A percentile compares a stretch with the other conserved stretches of the same genome.
Evolutionary conservation across 1,139 yeast genomes (phyloP).

Genomic region (Yamadazyma sp.): DNA sequence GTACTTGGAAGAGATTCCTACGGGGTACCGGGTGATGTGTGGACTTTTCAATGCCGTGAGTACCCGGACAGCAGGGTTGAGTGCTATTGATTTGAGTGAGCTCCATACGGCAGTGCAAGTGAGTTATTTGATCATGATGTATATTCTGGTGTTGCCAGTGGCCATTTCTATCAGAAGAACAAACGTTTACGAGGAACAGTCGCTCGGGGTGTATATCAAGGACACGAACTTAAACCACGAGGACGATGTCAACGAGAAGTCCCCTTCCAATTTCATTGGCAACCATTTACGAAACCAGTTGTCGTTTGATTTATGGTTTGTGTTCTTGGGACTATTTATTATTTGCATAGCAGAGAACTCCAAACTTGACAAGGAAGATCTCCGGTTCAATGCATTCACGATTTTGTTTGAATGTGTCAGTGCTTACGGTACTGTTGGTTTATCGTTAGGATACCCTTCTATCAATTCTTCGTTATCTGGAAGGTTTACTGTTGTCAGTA

Average conservation of each 20-base stretch:
- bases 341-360: conserved; percentile 83
- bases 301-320: conserved; percentile 93
- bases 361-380: conserved; percentile 46
- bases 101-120: conserved; percentile 92
- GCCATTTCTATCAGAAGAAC: conserved; percentile 96
- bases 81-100: conserved; percentile 63
- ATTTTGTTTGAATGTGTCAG: conserved; percentile 85
- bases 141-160: conserved; percentile 90
- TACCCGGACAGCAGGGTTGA: conserved; percentile 92
- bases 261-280: conserved; percentile 66
- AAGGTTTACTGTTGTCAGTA: conserved; percentile 70
- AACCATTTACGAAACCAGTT: conserved; percentile 89
- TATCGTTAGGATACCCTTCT: conserved; percentile 78
- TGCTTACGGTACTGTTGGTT: conserved; percentile 95
- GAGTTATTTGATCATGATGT: conserved; percentile 95
- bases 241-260: conserved; percentile 33
- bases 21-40: conserved; percentile 69
- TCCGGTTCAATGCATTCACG: conserved; percentile 65
- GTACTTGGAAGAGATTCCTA: conserved; percentile 50
- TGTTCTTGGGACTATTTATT: conserved; percentile 80
- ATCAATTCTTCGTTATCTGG: conserved; percentile 69
- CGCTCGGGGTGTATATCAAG: conserved; percentile 76
- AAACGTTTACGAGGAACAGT: conserved; percentile 95
- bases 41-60: conserved; percentile 91
- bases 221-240: conserved; percentile 26